These are phyloP conservation scores for Phialocephala sp. DNA, from an alignment of 2,329 filamentous ascomycete genomes.

Conservation along the genomic window DNA sequence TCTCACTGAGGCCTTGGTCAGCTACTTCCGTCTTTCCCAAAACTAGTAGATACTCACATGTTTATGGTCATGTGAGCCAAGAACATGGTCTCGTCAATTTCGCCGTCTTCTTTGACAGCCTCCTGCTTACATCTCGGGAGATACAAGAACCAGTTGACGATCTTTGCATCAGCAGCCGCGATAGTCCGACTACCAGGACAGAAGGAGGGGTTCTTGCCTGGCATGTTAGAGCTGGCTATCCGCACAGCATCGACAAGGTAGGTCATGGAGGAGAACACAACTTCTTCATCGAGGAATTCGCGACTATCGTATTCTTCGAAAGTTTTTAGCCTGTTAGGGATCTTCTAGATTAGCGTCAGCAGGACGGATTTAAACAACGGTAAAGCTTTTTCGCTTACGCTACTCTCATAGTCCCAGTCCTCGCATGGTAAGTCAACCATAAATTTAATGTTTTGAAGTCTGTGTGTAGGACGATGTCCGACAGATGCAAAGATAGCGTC, in stretches of 20 bases:
- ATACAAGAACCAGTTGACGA: conserved; percentile 46
- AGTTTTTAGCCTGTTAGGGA: conserved; percentile 50
- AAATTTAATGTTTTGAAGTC: conserved; percentile 52
- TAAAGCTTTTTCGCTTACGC: conserved; percentile 41
- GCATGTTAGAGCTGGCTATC: conserved; percentile 61
- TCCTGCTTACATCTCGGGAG: conserved; percentile 47
- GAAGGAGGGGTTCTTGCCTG: conserved; percentile 47
- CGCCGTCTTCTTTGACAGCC: conserved; percentile 43
- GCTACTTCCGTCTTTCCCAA: not conserved
- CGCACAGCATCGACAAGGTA: conserved; percentile 70
- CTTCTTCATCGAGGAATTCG: conserved; percentile 60
- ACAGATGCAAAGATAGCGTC: conserved; percentile 54
- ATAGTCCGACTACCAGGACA: conserved; percentile 49
- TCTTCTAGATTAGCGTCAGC: conserved; percentile 37
- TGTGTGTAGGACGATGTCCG: conserved; percentile 41
- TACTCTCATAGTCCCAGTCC: conserved; percentile 58
- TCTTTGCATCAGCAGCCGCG: conserved; percentile 30
- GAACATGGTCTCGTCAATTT: conserved; percentile 46
- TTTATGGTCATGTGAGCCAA: conserved; percentile 44
- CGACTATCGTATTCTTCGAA: conserved; percentile 66
- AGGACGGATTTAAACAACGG: not conserved
- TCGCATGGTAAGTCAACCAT: conserved; percentile 69
- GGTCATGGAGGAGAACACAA: conserved; percentile 67
- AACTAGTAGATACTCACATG: conserved; percentile 25
- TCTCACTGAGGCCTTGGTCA: conserved; percentile 10